phyloP scores from a whole-genome alignment of 495 filamentous ascomycete genomes.

The Rhypophila decipiens region DNA sequence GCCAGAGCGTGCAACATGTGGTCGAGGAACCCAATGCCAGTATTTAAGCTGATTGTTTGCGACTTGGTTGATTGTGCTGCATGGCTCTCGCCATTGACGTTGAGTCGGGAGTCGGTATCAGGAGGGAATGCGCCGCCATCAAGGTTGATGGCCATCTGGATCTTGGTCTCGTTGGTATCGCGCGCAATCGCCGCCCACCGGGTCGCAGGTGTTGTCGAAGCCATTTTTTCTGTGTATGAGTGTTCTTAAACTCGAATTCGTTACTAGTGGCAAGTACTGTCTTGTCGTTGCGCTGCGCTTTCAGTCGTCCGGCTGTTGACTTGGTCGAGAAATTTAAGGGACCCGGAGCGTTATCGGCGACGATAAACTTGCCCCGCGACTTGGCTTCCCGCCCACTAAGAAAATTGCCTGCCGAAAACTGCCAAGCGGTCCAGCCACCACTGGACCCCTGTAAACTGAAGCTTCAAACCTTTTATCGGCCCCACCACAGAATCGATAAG shows the following conservation, averaged over 20 bases:
- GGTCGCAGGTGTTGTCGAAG: conserved; percentile 17
- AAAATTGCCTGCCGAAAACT: conserved; percentile 5
- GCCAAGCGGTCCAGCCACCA: not conserved
- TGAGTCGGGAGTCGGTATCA: conserved; percentile 39
- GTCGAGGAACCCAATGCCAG: conserved; percentile 96
- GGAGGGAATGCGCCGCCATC: conserved; percentile 78
- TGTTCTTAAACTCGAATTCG: too few species aligned
- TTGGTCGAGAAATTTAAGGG: conserved; percentile 7
- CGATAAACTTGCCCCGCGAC: too few species aligned
- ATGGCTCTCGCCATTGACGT: conserved; percentile 48
- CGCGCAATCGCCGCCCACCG: conserved; percentile 74
- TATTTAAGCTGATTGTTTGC: conserved; percentile 81
- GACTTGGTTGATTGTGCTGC: conserved; percentile 73
- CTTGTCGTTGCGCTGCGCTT: too few species aligned
- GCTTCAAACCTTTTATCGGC: not conserved
- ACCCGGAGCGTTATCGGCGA: not conserved
- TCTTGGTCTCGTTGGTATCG: conserved; percentile 95
- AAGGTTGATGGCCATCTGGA: conserved; percentile 82
- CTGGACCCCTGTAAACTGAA: conserved; percentile 3
- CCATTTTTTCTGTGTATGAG: not conserved
- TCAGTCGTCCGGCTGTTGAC: too few species aligned
- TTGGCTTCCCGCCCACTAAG: too few species aligned
- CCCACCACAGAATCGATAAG: conserved; percentile 15
- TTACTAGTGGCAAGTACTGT: too few species aligned
- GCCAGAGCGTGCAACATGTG: conserved; percentile 97